Percentiles rank a stretch among this genome's conserved stretches.
Evolutionary conservation across 345 rosid species (phyloP).

Genomic region (Citrus hindsii): DNA sequence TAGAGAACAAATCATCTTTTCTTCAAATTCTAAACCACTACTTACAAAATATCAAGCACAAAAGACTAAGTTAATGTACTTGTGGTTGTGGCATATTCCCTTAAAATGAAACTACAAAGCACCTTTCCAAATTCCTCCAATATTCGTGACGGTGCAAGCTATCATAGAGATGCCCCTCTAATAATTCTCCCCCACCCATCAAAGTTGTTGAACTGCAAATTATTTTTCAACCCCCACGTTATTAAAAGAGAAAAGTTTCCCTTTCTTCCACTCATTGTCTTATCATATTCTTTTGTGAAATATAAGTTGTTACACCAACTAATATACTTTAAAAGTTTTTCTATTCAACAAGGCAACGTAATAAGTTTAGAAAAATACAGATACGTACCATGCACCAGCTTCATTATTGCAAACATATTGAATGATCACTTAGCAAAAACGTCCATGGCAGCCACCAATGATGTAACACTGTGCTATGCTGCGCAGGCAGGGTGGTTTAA

Average conservation of each 20-base stretch:
- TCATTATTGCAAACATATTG: not conserved
- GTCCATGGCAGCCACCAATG: slow-evolving; percentile 24
- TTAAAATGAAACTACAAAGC: no score
- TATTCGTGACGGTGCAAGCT: no score
- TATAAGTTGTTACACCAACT: slow-evolving; percentile 26
- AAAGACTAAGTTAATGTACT: no score
- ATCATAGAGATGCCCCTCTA: no score
- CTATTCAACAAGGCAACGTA: not conserved
- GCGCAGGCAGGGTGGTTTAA: slow-evolving; percentile 11
- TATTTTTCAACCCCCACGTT: not conserved
- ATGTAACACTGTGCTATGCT: not conserved
- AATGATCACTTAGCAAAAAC: not conserved
- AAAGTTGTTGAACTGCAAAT: slow-evolving; percentile 37
- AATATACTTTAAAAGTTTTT: not conserved
- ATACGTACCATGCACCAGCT: not conserved
- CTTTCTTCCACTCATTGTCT: not conserved
- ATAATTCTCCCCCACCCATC: slow-evolving; percentile 15
- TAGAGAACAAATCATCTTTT: no score
- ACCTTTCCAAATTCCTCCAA: not conserved
- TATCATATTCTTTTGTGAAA: not conserved
- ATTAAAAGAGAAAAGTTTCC: not conserved
- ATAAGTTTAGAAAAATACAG: not conserved
- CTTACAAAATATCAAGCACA: no score
- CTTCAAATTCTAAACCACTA: no score
- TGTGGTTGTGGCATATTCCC: no score